Evolutionary conservation across 2,329 filamentous ascomycete species (phyloP), one percentile per base, ranked within the genome.

Genomic region (Colletotrichum kahawae): DNA sequence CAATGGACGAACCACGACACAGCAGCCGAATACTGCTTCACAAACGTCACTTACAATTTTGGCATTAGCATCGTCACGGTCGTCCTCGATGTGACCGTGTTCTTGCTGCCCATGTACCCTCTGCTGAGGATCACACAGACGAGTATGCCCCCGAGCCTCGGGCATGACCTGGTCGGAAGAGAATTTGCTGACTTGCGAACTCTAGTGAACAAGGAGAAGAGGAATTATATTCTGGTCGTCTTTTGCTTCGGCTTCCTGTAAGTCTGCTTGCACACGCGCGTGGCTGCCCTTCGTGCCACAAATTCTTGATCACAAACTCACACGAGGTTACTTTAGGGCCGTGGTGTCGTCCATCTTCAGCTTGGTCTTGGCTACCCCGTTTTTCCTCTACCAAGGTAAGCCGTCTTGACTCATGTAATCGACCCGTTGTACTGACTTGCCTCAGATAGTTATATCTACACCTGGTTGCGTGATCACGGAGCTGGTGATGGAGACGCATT

Each of bases 1-100:
- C 60, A 31, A 60, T 71, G 68, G 68, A 71, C 51, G 18, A 66
- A 71, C 60, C 60, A 71, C 33, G 59, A 71, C 16, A 43, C 34
- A 16, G 13, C 33, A 13, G 33, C 33, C 1, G 21, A 71, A 2
- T n/a, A 69, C 27, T 71, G 59, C 5, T 27, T 71, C 14, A n/a
- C 7, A 14, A 24, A 34, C 1, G n/a, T 33, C 18, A 33, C 27
- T 7, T 71, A 66, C 60, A 59, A 43, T 34, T 71, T 71, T 18
- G 21, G 33, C n/a, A 10, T 43, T 18, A 18, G 12, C 43, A 33
- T 65, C 9, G 16, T 48, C 16, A 60, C n/a, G n/a, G 54, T 54
- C 13, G 4, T 34, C 5, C n/a, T 66, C 31, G 34, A 71, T 24
- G 18, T 33, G 24, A 7, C 27, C 9, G 68, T 71, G 3, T 71